phyloP scores from a whole-genome alignment of 2,329 filamentous ascomycete genomes.

The Fusarium sarcochroum region DNA sequence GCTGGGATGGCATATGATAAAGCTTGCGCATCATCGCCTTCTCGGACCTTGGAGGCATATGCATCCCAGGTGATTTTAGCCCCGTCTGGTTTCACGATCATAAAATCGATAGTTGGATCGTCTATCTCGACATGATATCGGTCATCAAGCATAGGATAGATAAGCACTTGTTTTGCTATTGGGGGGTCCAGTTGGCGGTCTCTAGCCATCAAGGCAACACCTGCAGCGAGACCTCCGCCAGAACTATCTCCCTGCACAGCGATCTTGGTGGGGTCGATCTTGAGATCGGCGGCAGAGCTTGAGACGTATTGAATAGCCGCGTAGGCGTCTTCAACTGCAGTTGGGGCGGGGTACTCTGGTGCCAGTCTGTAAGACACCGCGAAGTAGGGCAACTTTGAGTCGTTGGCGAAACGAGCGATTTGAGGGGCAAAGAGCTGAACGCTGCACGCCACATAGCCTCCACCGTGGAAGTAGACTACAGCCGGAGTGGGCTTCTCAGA shows the following conservation, averaged over 20 bases:
- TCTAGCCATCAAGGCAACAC: slow-evolving; percentile 15
- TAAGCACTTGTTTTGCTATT: slow-evolving; percentile 18
- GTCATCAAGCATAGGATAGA: slow-evolving; percentile 39
- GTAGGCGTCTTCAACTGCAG: slow-evolving; percentile 24
- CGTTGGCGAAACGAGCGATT: slow-evolving; percentile 23
- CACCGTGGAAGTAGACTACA: slow-evolving; percentile 30
- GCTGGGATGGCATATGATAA: slow-evolving; percentile 45
- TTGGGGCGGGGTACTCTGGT: slow-evolving; percentile 28
- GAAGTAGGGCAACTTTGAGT: slow-evolving; percentile 25
- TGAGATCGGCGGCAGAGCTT: slow-evolving; percentile 4
- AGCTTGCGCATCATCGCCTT: slow-evolving; percentile 8
- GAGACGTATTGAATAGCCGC: slow-evolving; percentile 20
- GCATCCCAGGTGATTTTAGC: slow-evolving; percentile 46
- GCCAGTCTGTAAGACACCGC: slow-evolving; percentile 30
- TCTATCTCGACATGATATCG: slow-evolving; percentile 1
- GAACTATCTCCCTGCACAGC: slow-evolving; percentile 28
- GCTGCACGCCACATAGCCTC: slow-evolving; percentile 15
- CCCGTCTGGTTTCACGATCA: slow-evolving; percentile 37
- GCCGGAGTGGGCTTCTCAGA: slow-evolving; percentile 2
- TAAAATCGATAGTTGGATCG: slow-evolving; percentile 15
- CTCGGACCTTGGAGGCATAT: slow-evolving; percentile 10
- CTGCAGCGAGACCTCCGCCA: slow-evolving; percentile 27
- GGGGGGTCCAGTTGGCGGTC: slow-evolving; percentile 13
- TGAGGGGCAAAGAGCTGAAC: slow-evolving; percentile 22
- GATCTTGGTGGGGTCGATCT: slow-evolving; percentile 23